A percentile compares a stretch with the other conserved stretches of the same genome.
These are phyloP conservation scores for Lagenidium giganteum DNA, from an alignment of 352 stramenopile genomes.

Conservation along the genomic window DNA sequence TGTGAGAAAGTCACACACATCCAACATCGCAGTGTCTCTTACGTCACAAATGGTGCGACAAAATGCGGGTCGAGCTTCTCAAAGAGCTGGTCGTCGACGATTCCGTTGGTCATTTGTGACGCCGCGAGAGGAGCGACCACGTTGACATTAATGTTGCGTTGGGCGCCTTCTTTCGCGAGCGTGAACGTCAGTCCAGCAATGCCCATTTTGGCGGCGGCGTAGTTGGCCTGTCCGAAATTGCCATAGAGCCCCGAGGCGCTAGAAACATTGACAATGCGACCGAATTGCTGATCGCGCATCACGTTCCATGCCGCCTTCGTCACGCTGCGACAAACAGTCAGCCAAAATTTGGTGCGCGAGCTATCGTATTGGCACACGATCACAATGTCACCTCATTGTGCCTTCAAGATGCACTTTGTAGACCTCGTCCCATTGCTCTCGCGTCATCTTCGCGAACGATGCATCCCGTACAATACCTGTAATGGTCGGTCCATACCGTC, in stretches of 20 bases:
- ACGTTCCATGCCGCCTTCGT: constrained; percentile 74
- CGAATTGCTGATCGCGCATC: constrained; percentile 78
- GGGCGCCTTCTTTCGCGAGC: constrained; percentile 74
- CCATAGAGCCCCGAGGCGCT: constrained; percentile 83
- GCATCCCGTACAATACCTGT: constrained; percentile 84
- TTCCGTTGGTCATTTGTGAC: constrained; percentile 80
- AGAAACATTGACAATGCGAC: constrained; percentile 83
- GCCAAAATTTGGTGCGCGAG: not conserved
- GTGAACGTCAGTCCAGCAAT: constrained; percentile 92
- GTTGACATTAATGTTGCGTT: constrained; percentile 76
- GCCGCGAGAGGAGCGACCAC: constrained; percentile 78
- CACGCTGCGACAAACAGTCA: constrained; percentile 22
- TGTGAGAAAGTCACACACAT: too few species aligned
- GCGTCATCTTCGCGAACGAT: constrained; percentile 82
- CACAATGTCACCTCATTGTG: constrained; percentile 48
- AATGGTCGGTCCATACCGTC: not conserved
- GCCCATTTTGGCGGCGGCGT: constrained; percentile 86
- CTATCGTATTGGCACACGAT: not conserved
- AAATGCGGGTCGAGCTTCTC: constrained; percentile 65
- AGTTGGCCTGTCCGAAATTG: constrained; percentile 89
- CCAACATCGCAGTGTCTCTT: too few species aligned
- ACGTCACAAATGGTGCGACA: constrained; percentile 78
- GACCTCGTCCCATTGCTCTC: constrained; percentile 80
- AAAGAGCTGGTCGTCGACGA: constrained; percentile 64
- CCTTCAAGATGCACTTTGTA: constrained; percentile 82